Conservation (phyloP, 768 basidiomycete species). For the Mrakia gelida region DNA sequence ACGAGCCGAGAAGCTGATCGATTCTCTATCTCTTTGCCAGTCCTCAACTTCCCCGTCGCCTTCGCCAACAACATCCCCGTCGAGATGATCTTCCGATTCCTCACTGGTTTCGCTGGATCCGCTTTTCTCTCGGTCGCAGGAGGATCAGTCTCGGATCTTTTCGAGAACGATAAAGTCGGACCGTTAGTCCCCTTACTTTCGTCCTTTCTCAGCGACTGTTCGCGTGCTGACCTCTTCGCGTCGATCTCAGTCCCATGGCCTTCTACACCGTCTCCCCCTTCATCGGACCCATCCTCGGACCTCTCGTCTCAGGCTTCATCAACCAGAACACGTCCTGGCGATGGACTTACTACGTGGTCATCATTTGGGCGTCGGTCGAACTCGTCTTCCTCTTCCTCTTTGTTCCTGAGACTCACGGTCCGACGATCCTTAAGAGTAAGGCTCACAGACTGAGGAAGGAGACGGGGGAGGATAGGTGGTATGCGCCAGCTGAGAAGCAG, state of each 20-base stretch:
- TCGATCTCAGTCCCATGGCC: constrained; percentile 54
- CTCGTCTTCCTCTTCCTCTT: constrained; percentile 54
- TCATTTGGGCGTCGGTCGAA: constrained; percentile 66
- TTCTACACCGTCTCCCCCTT: constrained; percentile 57
- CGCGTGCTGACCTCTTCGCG: constrained; percentile 23
- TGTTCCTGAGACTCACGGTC: constrained; percentile 68
- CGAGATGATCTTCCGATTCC: constrained; percentile 57
- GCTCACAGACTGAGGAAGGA: constrained; percentile 55
- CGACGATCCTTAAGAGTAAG: constrained; percentile 59
- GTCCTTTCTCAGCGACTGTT: not conserved
- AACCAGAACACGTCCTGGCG: constrained; percentile 54
- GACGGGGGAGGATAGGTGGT: constrained; percentile 56
- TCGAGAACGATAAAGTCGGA: constrained; percentile 55
- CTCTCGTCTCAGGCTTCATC: constrained; percentile 55
- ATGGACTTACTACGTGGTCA: constrained; percentile 69
- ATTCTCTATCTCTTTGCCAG: too few species aligned
- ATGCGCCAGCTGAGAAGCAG: constrained; percentile 58
- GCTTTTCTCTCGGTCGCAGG: constrained; percentile 63
- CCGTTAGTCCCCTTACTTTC: constrained; percentile 35
- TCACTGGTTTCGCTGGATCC: constrained; percentile 56
- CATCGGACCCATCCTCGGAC: constrained; percentile 53
- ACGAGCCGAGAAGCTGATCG: too few species aligned
- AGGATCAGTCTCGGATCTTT: constrained; percentile 56
- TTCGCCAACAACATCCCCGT: constrained; percentile 65
- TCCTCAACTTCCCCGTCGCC: constrained; percentile 65